Evolutionary conservation across 2,329 filamentous ascomycete genomes (phyloP).

Genomic region (Xylariaceae sp.): DNA sequence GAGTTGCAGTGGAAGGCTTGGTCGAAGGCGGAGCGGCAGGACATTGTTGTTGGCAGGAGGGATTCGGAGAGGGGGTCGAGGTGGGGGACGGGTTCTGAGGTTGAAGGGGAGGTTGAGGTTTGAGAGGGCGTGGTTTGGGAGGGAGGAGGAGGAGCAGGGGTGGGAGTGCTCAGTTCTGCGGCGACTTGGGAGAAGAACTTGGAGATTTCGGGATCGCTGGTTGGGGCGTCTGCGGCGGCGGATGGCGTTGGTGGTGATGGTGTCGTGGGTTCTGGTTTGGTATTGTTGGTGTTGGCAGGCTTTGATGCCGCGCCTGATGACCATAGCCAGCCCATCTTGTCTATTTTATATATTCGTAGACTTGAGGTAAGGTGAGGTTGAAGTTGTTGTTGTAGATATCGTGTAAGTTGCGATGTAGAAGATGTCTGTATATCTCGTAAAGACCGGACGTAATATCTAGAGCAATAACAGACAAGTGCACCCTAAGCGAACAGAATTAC

Average conservation of each 20-base stretch:
- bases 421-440: too few species aligned
- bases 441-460: too few species aligned
- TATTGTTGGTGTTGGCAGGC: neutral
- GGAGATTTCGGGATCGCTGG: conserved; percentile 7
- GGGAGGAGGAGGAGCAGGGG: conserved; percentile 11
- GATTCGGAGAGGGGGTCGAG: conserved; percentile 55
- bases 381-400: neutral
- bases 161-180: conserved; percentile 26
- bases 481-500: too few species aligned
- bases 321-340: conserved; percentile 52
- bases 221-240: neutral
- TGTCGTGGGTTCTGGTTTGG: neutral
- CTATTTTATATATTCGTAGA: neutral
- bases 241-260: neutral
- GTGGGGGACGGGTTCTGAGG: conserved; percentile 2
- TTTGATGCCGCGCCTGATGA: conserved; percentile 14
- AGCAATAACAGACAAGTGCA: too few species aligned
- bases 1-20: conserved; percentile 90
- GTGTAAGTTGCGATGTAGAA: neutral
- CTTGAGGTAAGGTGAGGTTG: neutral
- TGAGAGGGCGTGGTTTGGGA: conserved; percentile 23
- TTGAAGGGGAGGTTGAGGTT: conserved; percentile 1
- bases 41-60: conserved; percentile 76
- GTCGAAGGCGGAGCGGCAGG: conserved; percentile 87
- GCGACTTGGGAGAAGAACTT: conserved; percentile 44